Base-by-base conservation (phyloP, 257 asterid genomes). In the Forsythia viridissima region DNA sequence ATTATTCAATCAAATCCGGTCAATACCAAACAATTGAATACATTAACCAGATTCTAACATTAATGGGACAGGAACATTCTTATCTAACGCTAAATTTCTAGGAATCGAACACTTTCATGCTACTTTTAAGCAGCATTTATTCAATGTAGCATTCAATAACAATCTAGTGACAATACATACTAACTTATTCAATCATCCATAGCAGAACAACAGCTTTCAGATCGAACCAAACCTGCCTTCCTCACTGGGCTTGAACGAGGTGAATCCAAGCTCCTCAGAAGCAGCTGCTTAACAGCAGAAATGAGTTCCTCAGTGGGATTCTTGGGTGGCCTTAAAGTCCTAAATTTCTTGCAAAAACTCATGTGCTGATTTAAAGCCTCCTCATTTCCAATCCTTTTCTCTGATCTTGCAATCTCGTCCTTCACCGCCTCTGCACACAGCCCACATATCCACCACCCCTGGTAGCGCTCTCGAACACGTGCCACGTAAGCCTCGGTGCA, bases 361-460 rank as follows among this genome's bases (percentile, higher is more conserved):
- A 88, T 92, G 88, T 92, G 98, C 78, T 83, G 84, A 55, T 84
- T 86, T 70, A 94, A 3, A 6, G 98, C 98, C 72, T 94, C 98
- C 15, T 90, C 98, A 0, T 80, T 74, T 2, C 93, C 90, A 13
- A 92, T 91, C 65, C 81, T 30, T 8, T 76, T 55, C 24, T 86
- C 87, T 8, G 93, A 87, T 42, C 94, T 78, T n/a, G 16, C 86
- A 6, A 87, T 72, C 80, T 93, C 98, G 2, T 93, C 96, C 85
- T 94, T 91, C 78, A 90, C 97, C 0, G 97, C 98, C 80, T 93
- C 98, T 0, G 91, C 84, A 57, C 98, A 93, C 12, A 94, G 95
- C 82, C 98, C 98, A 84, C 98, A 94, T 8, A 94, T 88, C 98
- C 98, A 94, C 30, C 89, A 87, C 16, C 96, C 96, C 67, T 80